phyloP scores from a whole-genome alignment of 305 asterid genomes.

The Ilex paraguariensis region DNA sequence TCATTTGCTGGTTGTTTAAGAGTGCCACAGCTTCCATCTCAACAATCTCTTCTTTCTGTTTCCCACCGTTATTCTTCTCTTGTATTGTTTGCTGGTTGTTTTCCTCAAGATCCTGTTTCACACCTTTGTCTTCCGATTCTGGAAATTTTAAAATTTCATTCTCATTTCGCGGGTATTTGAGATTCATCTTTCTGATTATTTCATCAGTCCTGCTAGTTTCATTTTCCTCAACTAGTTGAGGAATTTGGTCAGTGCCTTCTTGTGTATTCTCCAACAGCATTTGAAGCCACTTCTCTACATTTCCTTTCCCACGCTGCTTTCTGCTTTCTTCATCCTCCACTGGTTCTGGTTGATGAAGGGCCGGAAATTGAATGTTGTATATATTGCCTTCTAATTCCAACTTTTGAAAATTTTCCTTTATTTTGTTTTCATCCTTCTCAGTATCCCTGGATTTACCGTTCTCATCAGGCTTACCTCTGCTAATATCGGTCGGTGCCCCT shows the following conservation, averaged over 20 bases:
- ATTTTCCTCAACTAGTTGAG: slow-evolving; percentile 21
- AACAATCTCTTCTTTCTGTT: slow-evolving; percentile 19
- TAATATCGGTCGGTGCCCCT: slow-evolving; percentile 15
- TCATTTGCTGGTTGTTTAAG: slow-evolving; percentile 10
- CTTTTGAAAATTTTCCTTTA: slow-evolving; percentile 42
- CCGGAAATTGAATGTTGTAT: slow-evolving; percentile 44
- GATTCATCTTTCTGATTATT: slow-evolving; percentile 44
- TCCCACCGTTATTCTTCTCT: slow-evolving; percentile 8
- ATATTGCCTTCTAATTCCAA: slow-evolving; percentile 39
- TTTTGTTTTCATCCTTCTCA: slow-evolving; percentile 29
- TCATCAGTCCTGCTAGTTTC: slow-evolving; percentile 26
- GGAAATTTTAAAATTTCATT: slow-evolving; percentile 25
- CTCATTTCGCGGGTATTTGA: slow-evolving; percentile 43
- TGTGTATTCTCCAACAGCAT: slow-evolving; percentile 52
- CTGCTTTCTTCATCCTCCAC: slow-evolving; percentile 83
- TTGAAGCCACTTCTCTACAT: slow-evolving; percentile 90
- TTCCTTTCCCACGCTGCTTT: slow-evolving; percentile 81
- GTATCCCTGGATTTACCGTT: slow-evolving; percentile 12
- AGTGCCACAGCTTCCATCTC: slow-evolving; percentile 9
- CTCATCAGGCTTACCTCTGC: slow-evolving; percentile 19
- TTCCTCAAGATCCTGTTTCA: background rate
- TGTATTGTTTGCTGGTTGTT: slow-evolving; percentile 11
- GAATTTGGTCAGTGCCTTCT: slow-evolving; percentile 24
- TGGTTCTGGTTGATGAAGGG: slow-evolving; percentile 33
- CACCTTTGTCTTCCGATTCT: slow-evolving; percentile 18